Base-by-base conservation (phyloP, 495 filamentous ascomycete species). In the Acidiella bohemica region DNA sequence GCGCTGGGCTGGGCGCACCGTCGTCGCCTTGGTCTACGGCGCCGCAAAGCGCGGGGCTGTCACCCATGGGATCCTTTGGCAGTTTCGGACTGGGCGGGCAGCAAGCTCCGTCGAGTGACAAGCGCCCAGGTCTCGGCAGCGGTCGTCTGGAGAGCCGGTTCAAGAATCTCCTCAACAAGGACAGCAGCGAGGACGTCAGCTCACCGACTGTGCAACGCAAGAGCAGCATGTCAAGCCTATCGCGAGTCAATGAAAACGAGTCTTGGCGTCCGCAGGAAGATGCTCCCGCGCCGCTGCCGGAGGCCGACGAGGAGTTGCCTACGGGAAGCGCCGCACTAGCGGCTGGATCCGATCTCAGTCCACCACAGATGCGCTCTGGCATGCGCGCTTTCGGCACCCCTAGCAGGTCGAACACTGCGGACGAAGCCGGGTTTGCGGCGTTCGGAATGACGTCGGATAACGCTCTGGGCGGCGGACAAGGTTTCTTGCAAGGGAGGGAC, bases 61-160 rank as follows among this genome's bases (percentile, higher is more conserved):
- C 79, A 3, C 74, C 75, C 4, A 81, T 88, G 66, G 84, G 84
- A 17, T 73, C 79, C 19, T 94, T 94, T 61, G 84, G 86, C 9
- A 87, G 71, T 42, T 94, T 93, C 54, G 75, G 75, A 8, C 56
- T 86, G 17, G 70, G 67, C n/a, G 58, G 59, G 12, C 67, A 65
- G 27, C 51, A 55, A 27, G 71, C 74, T 17, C n/a, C n/a, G n/a
- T 70, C 76, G 12, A 57, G 61, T 25, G 83, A 93, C 39, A 90
- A 85, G 65, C 70, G 73, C 46, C 47, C 72, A 26, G 75, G 76
- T 1, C 74, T 76, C 54, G 79, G 73, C 30, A 81, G 72, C 47
- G 47, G 47, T 14, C 67, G 82, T 24, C 76, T 79, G 10, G 81
- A 85, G 53, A 93, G 84, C 56, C 73, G 84, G 27, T 76, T 93